A percentile compares a stretch with the other conserved stretches of the same genome.
Evolutionary conservation across 768 basidiomycete genomes (phyloP).

Genomic region (Collybiopsis luxurians): DNA sequence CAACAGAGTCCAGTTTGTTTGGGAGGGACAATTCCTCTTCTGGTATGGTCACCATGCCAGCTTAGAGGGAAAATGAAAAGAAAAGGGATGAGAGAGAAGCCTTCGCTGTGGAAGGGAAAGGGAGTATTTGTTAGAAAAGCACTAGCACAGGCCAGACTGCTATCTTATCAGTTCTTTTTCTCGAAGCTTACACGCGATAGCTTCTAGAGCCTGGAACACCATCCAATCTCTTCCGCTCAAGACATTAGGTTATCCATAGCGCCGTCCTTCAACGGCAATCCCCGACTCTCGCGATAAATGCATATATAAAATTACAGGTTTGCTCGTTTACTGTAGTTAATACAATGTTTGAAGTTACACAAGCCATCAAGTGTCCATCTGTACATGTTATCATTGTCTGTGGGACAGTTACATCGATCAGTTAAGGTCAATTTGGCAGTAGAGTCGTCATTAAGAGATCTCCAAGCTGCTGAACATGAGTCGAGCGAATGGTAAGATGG

Average conservation of each 20-base stretch:
- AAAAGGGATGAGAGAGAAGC: neutral
- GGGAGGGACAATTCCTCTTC: conserved; percentile 42
- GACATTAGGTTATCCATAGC: conserved; percentile 38
- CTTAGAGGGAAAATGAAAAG: neutral
- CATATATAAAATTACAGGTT: conserved; percentile 68
- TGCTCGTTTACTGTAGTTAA: too few species aligned
- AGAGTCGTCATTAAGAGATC: too few species aligned
- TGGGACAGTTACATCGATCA: too few species aligned
- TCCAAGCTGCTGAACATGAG: too few species aligned
- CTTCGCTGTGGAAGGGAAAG: too few species aligned
- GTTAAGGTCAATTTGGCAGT: too few species aligned
- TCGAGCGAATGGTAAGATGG: too few species aligned
- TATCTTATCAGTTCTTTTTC: conserved; percentile 38
- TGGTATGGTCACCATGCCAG: neutral
- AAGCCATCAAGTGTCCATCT: too few species aligned
- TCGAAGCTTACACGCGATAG: conserved; percentile 9
- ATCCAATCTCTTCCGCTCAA: conserved; percentile 42
- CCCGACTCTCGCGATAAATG: conserved; percentile 65
- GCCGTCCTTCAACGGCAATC: too few species aligned
- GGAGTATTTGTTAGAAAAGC: too few species aligned
- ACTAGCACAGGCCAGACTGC: neutral
- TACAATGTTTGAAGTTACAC: too few species aligned
- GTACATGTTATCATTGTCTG: too few species aligned
- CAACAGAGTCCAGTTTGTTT: conserved; percentile 60
- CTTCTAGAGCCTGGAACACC: conserved; percentile 53